Evolutionary conservation across 1,284 basidiomycete species (phyloP).

Genomic region (Tilletia walkeri): DNA sequence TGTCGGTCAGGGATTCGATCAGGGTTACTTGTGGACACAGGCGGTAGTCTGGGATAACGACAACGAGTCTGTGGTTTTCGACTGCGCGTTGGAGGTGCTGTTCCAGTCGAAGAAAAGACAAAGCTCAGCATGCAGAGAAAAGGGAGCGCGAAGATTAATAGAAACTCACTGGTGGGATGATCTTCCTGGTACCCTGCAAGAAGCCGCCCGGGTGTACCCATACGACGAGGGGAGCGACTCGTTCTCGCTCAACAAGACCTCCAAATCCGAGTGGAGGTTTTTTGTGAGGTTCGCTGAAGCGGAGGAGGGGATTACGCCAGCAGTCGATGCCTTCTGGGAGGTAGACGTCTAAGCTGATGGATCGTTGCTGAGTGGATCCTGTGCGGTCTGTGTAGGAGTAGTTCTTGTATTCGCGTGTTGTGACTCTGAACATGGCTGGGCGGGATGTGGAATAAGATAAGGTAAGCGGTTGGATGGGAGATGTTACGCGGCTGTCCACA

Average conservation of each 20-base stretch:
- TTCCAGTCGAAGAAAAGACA: no score
- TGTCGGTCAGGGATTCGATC: conserved; percentile 32
- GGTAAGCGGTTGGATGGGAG: no score
- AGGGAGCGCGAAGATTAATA: no score
- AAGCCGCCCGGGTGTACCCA: conserved; percentile 43
- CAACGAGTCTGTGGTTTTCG: conserved; percentile 29
- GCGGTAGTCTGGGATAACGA: conserved; percentile 40
- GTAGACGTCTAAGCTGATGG: conserved; percentile 40
- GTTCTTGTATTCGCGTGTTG: conserved; percentile 38
- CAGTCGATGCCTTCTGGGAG: conserved; percentile 22
- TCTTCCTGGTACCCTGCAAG: conserved; percentile 39
- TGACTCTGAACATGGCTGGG: neutral
- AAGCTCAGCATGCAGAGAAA: neutral
- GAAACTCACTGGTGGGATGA: conserved; percentile 28
- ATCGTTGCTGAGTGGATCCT: conserved; percentile 16
- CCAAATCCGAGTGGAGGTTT: neutral
- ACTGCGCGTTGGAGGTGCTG: conserved; percentile 33
- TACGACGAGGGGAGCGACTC: conserved; percentile 27
- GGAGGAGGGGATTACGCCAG: conserved; percentile 11
- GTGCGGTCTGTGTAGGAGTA: conserved; percentile 31
- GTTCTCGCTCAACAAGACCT: neutral
- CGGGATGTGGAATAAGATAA: no score
- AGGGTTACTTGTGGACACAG: conserved; percentile 40
- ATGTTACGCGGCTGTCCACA: no score
- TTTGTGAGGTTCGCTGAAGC: conserved; percentile 21